Evolutionary conservation across 305 asterid species (phyloP).

Genomic region (Vinca major): DNA sequence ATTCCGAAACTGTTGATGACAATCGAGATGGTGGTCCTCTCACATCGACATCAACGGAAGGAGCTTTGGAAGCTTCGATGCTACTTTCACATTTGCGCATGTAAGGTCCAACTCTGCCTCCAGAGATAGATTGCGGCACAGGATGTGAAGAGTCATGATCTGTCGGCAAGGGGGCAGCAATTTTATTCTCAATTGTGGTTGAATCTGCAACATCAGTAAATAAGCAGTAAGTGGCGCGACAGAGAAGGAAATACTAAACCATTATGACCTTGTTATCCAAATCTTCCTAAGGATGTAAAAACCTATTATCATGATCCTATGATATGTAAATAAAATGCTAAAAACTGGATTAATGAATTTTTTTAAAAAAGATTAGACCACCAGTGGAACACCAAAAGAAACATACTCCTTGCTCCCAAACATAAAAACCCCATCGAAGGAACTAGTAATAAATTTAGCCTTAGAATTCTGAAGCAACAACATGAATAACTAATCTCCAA

Average conservation of each 20-base stretch:
- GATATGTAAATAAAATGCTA: background rate
- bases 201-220: conserved; percentile 19
- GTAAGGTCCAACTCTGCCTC: conserved; percentile 24
- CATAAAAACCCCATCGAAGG: background rate
- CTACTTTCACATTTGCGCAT: conserved; percentile 25
- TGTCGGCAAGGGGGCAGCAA: conserved; percentile 19
- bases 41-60: conserved; percentile 22
- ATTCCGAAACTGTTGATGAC: conserved; percentile 23
- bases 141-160: conserved; percentile 16
- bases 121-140: conserved; percentile 7
- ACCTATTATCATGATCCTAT: background rate
- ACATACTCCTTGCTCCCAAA: background rate
- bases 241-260: background rate
- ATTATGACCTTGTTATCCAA: background rate
- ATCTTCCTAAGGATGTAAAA: background rate
- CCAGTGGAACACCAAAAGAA: background rate
- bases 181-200: conserved; percentile 16
- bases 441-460: background rate
- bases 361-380: background rate
- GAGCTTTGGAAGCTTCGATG: conserved; percentile 23
- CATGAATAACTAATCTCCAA: background rate
- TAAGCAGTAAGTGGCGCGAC: background rate
- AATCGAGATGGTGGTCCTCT: conserved; percentile 27
- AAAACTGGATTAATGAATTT: background rate
- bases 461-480: background rate